A percentile compares a stretch with the other conserved stretches of the same genome.
These are phyloP conservation scores for Talaromyces amestolkiae DNA, from an alignment of 2,329 filamentous ascomycete species.

Conservation along the genomic window DNA sequence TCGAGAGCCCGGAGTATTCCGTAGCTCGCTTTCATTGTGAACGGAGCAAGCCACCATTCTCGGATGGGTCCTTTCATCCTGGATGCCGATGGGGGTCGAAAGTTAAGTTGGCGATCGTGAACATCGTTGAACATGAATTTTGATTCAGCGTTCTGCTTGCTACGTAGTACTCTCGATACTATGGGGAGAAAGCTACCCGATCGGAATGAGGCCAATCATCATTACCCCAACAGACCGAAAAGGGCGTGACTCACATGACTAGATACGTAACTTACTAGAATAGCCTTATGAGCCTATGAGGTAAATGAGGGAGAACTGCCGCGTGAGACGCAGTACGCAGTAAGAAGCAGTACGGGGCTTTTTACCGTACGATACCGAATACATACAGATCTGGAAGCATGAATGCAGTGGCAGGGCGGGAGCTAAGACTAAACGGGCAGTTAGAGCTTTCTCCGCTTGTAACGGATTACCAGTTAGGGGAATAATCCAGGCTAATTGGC, in stretches of 20 bases:
- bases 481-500: neutral
- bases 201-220: neutral
- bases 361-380: neutral
- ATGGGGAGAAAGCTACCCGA: neutral
- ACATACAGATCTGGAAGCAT: too few relatives aligned
- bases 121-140: neutral
- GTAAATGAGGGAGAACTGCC: neutral
- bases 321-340: slow-evolving; percentile 9
- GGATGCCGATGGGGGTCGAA: neutral
- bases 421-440: neutral
- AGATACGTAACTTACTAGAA: neutral
- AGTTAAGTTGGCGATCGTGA: neutral
- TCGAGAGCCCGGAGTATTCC: slow-evolving; percentile 5
- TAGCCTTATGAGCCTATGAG: neutral
- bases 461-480: neutral
- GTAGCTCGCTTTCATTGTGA: neutral
- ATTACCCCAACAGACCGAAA: neutral
- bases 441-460: neutral
- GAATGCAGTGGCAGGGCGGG: neutral
- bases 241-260: neutral
- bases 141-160: neutral
- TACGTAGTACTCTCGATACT: neutral
- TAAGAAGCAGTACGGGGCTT: slow-evolving; percentile 3
- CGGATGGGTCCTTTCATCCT: neutral
- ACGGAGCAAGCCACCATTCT: neutral